A percentile compares a stretch with the other conserved stretches of the same genome.
Evolutionary conservation across 2,329 filamentous ascomycete genomes (phyloP).

Genomic region (Curvularia sp.): DNA sequence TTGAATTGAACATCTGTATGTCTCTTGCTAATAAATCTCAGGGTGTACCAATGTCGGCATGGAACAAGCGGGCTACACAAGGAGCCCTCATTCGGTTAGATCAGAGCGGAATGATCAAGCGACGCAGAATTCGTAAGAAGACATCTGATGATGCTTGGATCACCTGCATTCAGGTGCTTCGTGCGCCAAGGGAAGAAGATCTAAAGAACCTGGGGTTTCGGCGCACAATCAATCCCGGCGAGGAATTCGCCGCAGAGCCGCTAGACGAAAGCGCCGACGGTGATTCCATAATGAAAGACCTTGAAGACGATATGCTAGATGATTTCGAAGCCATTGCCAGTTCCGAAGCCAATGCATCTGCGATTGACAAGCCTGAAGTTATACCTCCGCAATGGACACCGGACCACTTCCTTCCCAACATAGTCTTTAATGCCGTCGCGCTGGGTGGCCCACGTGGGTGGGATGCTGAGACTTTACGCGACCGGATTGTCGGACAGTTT

Average conservation of each 20-base stretch:
- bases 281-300: slow-evolving; percentile 40
- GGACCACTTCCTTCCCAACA: slow-evolving; percentile 59
- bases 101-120: slow-evolving; percentile 51
- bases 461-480: slow-evolving; percentile 54
- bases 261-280: slow-evolving; percentile 43
- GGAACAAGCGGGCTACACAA: slow-evolving; percentile 50
- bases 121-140: slow-evolving; percentile 44
- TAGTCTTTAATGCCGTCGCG: slow-evolving; percentile 59
- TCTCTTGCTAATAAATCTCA: slow-evolving; percentile 27
- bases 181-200: slow-evolving; percentile 47
- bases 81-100: slow-evolving; percentile 51
- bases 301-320: slow-evolving; percentile 42
- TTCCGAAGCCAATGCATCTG: slow-evolving; percentile 20
- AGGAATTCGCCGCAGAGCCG: slow-evolving; percentile 27
- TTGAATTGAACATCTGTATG: no score
- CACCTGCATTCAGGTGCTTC: slow-evolving; percentile 52
- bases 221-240: slow-evolving; percentile 21
- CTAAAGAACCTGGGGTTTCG: slow-evolving; percentile 43
- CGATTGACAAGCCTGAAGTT: slow-evolving; percentile 36
- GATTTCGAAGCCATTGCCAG: slow-evolving; percentile 28
- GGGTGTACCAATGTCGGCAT: slow-evolving; percentile 43
- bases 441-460: slow-evolving; percentile 57
- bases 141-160: slow-evolving; percentile 38
- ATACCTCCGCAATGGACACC: slow-evolving; percentile 63
- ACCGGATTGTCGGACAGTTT: slow-evolving; percentile 56